Evolutionary conservation across 495 filamentous ascomycete species (phyloP).

Genomic region (Tuber magnatum): DNA sequence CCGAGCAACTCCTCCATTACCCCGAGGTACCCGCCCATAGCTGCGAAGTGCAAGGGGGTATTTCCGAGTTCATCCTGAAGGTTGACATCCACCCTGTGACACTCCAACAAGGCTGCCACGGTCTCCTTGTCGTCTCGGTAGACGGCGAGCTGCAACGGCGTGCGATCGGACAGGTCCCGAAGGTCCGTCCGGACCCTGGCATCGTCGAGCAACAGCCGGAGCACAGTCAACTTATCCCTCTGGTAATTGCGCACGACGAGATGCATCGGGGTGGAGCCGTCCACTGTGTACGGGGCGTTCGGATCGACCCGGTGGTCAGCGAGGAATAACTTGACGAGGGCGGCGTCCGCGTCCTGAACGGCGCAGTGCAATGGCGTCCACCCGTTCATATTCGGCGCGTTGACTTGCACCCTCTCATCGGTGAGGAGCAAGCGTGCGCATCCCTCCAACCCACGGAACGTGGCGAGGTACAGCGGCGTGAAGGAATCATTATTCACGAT

Average conservation of each 20-base stretch:
- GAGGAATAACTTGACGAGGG: constrained; percentile 1
- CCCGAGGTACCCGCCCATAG: neutral
- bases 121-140: neutral
- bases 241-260: neutral
- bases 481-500: neutral
- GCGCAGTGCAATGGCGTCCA: neutral
- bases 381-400: neutral
- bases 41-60: neutral
- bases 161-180: neutral
- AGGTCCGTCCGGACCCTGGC: neutral
- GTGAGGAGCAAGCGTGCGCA: constrained; percentile 1
- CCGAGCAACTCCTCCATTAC: neutral
- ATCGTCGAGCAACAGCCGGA: neutral
- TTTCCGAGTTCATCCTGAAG: neutral
- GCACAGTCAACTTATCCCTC: neutral
- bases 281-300: neutral
- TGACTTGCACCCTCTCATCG: neutral
- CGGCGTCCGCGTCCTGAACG: neutral
- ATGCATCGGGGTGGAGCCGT: neutral
- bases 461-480: neutral
- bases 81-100: neutral
- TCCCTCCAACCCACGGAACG: neutral
- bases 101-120: neutral
- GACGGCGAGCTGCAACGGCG: neutral
- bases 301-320: neutral